Evolutionary conservation across 371 early-diverging fungal species (phyloP).

Genomic region (Mortierella sp.): DNA sequence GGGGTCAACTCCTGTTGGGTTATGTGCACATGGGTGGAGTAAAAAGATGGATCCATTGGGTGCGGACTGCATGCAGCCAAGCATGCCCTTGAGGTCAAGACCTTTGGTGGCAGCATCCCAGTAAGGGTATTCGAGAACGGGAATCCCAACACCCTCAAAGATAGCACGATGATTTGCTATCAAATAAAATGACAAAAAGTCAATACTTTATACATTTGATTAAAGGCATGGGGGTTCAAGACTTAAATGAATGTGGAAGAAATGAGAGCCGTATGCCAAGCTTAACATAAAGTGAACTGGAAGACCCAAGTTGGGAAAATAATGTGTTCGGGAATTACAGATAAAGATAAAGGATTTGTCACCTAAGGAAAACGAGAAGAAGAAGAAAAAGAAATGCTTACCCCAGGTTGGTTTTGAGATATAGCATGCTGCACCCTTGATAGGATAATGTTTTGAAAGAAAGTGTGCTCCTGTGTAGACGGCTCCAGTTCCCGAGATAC

Average conservation of each 20-base stretch:
- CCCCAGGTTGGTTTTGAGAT: slow-evolving; percentile 98
- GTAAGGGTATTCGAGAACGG: slow-evolving; percentile 89
- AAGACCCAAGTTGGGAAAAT: background rate
- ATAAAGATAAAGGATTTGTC: background rate
- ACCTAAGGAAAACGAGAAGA: background rate
- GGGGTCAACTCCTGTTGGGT: slow-evolving; percentile 98
- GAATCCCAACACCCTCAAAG: slow-evolving; percentile 86
- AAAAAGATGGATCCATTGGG: slow-evolving; percentile 84
- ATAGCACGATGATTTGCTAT: slow-evolving; percentile 94
- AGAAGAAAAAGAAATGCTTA: slow-evolving; percentile 36
- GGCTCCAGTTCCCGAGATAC: slow-evolving; percentile 98
- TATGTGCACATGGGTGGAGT: slow-evolving; percentile 95
- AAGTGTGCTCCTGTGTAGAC: slow-evolving; percentile 90
- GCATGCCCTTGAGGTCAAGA: slow-evolving; percentile 84
- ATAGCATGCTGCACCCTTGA: slow-evolving; percentile 75
- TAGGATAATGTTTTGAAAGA: slow-evolving; percentile 75
- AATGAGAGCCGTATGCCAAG: background rate
- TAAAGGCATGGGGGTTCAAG: background rate
- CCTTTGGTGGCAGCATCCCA: slow-evolving; percentile 85
- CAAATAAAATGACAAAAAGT: slow-evolving; percentile 61
- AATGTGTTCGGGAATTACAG: background rate
- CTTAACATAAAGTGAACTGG: background rate
- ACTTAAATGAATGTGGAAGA: background rate
- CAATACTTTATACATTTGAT: slow-evolving; percentile 9
- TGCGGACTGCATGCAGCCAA: slow-evolving; percentile 75